Conservation (phyloP, 148 eudicot species). For the Polygonum maritimum region DNA sequence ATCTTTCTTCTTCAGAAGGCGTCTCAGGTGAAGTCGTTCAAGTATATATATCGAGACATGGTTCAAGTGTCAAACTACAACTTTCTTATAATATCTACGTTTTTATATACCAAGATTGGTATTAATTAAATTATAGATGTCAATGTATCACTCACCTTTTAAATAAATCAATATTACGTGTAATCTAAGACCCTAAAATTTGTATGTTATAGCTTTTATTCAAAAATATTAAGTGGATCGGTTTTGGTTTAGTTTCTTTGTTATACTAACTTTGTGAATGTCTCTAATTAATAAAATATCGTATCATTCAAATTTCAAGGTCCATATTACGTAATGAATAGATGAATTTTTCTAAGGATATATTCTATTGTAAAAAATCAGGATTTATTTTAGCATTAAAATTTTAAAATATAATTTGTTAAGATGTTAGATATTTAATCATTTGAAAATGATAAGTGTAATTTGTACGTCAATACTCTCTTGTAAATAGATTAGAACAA, state of each 20-base stretch:
- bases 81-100: too few relatives aligned
- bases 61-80: neutral
- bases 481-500: neutral
- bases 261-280: neutral
- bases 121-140: too few relatives aligned
- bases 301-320: neutral
- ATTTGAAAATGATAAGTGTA: too few relatives aligned
- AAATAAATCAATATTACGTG: neutral
- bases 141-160: too few relatives aligned
- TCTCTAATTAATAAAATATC: neutral
- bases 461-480: neutral
- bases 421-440: neutral
- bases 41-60: neutral
- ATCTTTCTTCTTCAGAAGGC: neutral
- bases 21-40: neutral
- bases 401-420: too few relatives aligned
- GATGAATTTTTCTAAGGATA: neutral
- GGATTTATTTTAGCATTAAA: neutral
- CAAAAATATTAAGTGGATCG: neutral
- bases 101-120: too few relatives aligned
- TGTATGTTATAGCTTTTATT: neutral
- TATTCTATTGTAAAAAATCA: neutral
- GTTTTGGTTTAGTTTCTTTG: conserved; percentile 3
- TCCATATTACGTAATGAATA: neutral
- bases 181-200: neutral